A percentile compares a stretch with the other conserved stretches of the same genome.
Evolutionary conservation across 352 stramenopile genomes (phyloP).

Genomic region (Globisporangium radiosum): DNA sequence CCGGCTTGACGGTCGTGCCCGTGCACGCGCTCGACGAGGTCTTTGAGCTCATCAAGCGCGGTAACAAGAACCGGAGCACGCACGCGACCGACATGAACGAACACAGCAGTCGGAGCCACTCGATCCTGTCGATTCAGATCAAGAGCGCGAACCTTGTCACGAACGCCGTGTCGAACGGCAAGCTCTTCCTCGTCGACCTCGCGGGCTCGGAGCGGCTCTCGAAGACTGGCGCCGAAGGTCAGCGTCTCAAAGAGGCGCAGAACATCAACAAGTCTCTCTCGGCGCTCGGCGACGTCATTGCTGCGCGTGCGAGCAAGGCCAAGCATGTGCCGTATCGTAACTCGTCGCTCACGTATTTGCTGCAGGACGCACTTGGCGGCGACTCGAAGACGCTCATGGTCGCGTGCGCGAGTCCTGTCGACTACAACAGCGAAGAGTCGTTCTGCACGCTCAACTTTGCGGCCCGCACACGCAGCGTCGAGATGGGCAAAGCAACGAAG

Average conservation of each 20-base stretch:
- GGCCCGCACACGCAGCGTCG: conserved; percentile 71
- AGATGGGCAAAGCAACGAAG: conserved; percentile 88
- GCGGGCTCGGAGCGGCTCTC: conserved; percentile 86
- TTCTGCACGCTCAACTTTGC: conserved; percentile 94
- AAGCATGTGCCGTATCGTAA: conserved; percentile 94
- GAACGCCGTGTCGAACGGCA: conserved; percentile 57
- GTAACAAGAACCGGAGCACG: conserved; percentile 84
- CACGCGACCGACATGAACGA: conserved; percentile 88
- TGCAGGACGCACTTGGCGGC: conserved; percentile 88
- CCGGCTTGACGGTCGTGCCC: conserved; percentile 62
- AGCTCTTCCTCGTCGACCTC: conserved; percentile 87
- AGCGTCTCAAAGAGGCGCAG: conserved; percentile 87
- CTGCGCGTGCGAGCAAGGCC: conserved; percentile 72
- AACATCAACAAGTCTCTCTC: conserved; percentile 95
- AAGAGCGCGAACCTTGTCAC: conserved; percentile 82
- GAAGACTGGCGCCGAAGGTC: conserved; percentile 84
- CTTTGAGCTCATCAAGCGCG: conserved; percentile 77
- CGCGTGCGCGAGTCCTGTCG: conserved; percentile 79
- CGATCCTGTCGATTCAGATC: conserved; percentile 81
- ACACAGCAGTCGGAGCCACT: conserved; percentile 84
- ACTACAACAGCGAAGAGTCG: conserved; percentile 90
- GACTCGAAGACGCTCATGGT: conserved; percentile 95
- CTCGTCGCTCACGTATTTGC: conserved; percentile 91
- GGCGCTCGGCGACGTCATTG: conserved; percentile 96
- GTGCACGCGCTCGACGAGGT: conserved; percentile 79